Evolutionary conservation across 1,284 basidiomycete genomes (phyloP), one percentile per base, ranked within the genome.

Genomic region (Cystobasidiaceae sp.): DNA sequence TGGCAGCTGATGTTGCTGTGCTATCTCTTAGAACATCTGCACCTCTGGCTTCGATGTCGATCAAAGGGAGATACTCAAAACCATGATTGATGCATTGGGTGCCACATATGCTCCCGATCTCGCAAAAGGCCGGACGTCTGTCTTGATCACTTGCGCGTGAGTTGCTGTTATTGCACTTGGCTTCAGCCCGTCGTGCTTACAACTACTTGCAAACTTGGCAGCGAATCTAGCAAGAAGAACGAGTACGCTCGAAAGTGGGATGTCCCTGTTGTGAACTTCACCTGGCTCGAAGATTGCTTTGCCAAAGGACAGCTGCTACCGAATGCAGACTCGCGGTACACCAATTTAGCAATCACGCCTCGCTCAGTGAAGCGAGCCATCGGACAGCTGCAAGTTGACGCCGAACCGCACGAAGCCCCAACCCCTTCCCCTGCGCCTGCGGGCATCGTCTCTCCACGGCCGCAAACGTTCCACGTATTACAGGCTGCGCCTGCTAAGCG

Each of bases 271-370:
- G 87, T 93, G n/a, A 92, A 91, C 72, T 90, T 93, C 71, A 81
- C 82, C 0, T 93, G 89, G 87, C 80, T 93, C 1, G 90, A 93
- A 74, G 88, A 90, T 70, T 92, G 88, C 74, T 90, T 90, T 71
- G 77, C 84, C 19, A 81, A 85, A 59, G 91, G 89, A 88, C 80
- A 81, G n/a, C 23, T 45, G 2, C 41, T 64, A 13, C 32, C 51
- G 17, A 28, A 37, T 8, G 52, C 41, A 34, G 39, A 17, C 17
- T 6, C 30, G 9, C 51, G 41, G 2, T 49, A 56, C 27, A 27
- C 41, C 33, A 50, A 62, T 13, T 27, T 34, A n/a, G 6, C 21
- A 7, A 28, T 54, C 13, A 50, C 48, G 0, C 32, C 45, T 25
- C 19, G 46, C 8, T 17, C 46, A 23, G 46, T 17, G 30, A 17